phyloP scores from a whole-genome alignment of 768 basidiomycete genomes.

The Leccinum ochraceum region DNA sequence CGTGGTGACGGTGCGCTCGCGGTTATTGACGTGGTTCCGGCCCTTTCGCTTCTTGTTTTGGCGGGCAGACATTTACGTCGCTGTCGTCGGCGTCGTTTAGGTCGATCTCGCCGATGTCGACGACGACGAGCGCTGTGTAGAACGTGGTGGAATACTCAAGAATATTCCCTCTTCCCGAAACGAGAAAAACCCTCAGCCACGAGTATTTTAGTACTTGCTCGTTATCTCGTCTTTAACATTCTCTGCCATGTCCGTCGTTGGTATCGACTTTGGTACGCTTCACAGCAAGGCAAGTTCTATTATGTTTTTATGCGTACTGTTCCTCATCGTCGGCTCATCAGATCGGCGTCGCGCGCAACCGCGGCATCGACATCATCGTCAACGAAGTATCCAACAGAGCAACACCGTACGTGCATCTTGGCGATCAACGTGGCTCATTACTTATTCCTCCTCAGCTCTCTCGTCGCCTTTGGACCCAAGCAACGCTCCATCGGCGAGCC shows the following conservation, averaged over 20 bases:
- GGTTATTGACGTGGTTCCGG: constrained; percentile 51
- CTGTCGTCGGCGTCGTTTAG: neutral
- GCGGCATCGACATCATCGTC: constrained; percentile 97
- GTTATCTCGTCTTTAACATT: too few relatives aligned
- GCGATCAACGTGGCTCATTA: neutral
- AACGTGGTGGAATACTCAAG: constrained; percentile 30
- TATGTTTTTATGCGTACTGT: too few relatives aligned
- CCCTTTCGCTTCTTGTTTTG: constrained; percentile 66
- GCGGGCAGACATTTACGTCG: constrained; percentile 50
- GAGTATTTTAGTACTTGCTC: neutral
- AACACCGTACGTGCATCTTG: constrained; percentile 74
- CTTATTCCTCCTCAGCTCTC: constrained; percentile 56
- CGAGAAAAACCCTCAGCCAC: constrained; percentile 25
- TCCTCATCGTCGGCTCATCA: constrained; percentile 26
- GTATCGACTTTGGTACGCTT: constrained; percentile 90
- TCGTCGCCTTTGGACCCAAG: constrained; percentile 92
- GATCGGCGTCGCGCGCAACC: constrained; percentile 95
- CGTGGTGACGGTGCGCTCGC: constrained; percentile 69
- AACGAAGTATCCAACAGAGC: constrained; percentile 98
- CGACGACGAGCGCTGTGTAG: constrained; percentile 9
- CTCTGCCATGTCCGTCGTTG: constrained; percentile 81
- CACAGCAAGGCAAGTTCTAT: constrained; percentile 68
- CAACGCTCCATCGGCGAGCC: constrained; percentile 91
- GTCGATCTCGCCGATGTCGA: neutral
- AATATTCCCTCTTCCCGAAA: constrained; percentile 23